Percentiles rank a stretch among this genome's conserved stretches.
phyloP scores from a whole-genome alignment of 2,329 filamentous ascomycete genomes.

The Passalora sequoiae region DNA sequence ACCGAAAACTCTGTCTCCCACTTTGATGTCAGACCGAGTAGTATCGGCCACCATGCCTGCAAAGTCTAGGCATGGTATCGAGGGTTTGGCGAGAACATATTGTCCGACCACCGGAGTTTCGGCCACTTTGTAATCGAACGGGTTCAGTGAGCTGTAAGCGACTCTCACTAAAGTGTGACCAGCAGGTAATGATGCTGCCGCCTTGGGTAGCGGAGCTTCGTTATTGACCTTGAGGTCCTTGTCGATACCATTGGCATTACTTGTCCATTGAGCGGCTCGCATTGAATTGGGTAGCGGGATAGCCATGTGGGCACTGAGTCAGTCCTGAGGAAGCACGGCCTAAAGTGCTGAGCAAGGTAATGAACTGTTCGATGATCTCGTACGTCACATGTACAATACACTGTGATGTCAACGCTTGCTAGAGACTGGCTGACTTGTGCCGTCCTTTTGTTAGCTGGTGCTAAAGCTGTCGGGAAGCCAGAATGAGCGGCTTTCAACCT shows the following conservation, averaged over 20 bases:
- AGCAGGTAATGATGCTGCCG: constrained; percentile 16
- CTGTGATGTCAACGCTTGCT: too few relatives aligned
- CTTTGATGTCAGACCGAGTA: constrained; percentile 26
- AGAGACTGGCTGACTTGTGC: too few relatives aligned
- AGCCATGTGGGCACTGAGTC: neutral
- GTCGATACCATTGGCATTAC: constrained; percentile 30
- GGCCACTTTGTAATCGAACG: constrained; percentile 48
- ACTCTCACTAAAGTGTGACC: constrained; percentile 44
- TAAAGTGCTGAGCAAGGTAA: too few relatives aligned
- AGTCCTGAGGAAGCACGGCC: too few relatives aligned
- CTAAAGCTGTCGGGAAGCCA: too few relatives aligned
- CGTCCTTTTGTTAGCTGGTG: too few relatives aligned
- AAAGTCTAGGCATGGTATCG: constrained; percentile 49
- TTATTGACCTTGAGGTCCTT: constrained; percentile 32
- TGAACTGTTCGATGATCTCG: too few relatives aligned
- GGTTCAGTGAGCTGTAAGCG: constrained; percentile 44
- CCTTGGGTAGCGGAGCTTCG: constrained; percentile 25
- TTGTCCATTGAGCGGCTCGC: constrained; percentile 28
- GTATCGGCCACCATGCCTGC: constrained; percentile 45
- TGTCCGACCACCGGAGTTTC: constrained; percentile 40
- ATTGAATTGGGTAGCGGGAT: constrained; percentile 17
- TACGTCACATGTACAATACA: too few relatives aligned
- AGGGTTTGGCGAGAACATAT: constrained; percentile 36
- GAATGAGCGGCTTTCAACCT: too few relatives aligned
- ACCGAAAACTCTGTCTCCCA: constrained; percentile 41